Conservation (phyloP, 2,329 filamentous ascomycete genomes). For the Geosmithia flava region DNA sequence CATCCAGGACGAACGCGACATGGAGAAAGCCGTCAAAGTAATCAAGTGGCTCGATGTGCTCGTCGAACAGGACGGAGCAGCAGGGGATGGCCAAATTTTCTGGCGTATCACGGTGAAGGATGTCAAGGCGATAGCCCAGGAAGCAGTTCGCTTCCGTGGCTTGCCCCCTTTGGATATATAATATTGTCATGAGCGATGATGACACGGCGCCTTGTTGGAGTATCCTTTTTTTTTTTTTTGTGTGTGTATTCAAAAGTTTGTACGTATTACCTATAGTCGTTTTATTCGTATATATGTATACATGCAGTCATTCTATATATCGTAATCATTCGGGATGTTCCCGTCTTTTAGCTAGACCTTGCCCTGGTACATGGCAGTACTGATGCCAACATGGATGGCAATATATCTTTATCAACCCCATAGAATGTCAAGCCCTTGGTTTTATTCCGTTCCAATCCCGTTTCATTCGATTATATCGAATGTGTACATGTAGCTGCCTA, state of each 20-base stretch:
- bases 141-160: conserved; percentile 42
- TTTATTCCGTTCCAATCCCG: background rate
- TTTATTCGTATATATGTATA: background rate
- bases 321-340: background rate
- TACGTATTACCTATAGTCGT: background rate
- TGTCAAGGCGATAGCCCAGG: conserved; percentile 38
- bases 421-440: background rate
- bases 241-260: too few relatives aligned
- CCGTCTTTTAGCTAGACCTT: background rate
- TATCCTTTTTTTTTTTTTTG: background rate
- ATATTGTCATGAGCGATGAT: conserved; percentile 6
- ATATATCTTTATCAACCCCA: background rate
- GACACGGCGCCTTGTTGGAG: conserved; percentile 1
- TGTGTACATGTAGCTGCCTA: background rate
- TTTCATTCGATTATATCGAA: background rate
- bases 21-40: conserved; percentile 60
- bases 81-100: conserved; percentile 20
- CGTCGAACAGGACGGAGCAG: conserved; percentile 32
- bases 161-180: conserved; percentile 40
- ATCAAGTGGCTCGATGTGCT: conserved; percentile 55
- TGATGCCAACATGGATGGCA: background rate
- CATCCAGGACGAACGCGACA: conserved; percentile 62
- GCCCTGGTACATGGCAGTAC: background rate
- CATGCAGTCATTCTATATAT: too few relatives aligned
- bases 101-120: conserved; percentile 33